phyloP scores from a whole-genome alignment of 2,329 filamentous ascomycete species.

The Neofusicoccum parvum region DNA sequence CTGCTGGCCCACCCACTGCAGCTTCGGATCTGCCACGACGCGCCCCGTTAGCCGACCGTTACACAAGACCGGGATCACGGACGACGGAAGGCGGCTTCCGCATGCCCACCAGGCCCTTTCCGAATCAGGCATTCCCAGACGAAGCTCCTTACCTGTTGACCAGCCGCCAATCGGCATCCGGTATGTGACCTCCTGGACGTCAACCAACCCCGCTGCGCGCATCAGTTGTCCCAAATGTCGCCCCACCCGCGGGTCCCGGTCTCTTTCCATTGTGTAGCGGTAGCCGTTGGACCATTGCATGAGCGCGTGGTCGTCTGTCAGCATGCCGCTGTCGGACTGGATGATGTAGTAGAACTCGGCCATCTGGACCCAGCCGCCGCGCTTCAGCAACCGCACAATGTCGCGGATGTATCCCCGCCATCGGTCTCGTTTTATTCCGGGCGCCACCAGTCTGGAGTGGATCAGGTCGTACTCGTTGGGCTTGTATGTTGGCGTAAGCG shows the following conservation, averaged over 20 bases:
- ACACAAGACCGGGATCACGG: not conserved
- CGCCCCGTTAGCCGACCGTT: conserved; percentile 7
- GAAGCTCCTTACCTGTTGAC: conserved; percentile 33
- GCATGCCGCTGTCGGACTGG: conserved; percentile 81
- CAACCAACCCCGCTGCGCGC: conserved; percentile 33
- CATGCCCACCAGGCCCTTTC: conserved; percentile 5
- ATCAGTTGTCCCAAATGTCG: conserved; percentile 34
- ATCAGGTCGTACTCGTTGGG: conserved; percentile 78
- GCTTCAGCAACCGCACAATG: conserved; percentile 70
- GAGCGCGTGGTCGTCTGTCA: conserved; percentile 56
- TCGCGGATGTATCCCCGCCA: conserved; percentile 79
- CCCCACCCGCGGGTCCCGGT: conserved; percentile 39
- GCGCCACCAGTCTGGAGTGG: conserved; percentile 73
- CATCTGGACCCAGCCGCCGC: conserved; percentile 84
- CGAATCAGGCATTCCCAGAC: not conserved
- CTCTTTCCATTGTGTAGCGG: conserved; percentile 35
- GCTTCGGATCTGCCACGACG: conserved; percentile 31
- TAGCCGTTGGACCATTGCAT: conserved; percentile 41
- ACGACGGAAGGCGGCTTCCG: not conserved
- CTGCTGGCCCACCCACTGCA: conserved; percentile 34
- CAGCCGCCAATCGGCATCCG: conserved; percentile 42
- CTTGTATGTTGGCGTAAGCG: conserved; percentile 58
- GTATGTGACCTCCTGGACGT: conserved; percentile 33
- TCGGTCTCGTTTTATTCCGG: conserved; percentile 70
- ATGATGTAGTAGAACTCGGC: conserved; percentile 84